A percentile compares a stretch with the other conserved stretches of the same genome.
Conservation (phyloP, 1,284 basidiomycete genomes). For the Papiliotrema flavescens region DNA sequence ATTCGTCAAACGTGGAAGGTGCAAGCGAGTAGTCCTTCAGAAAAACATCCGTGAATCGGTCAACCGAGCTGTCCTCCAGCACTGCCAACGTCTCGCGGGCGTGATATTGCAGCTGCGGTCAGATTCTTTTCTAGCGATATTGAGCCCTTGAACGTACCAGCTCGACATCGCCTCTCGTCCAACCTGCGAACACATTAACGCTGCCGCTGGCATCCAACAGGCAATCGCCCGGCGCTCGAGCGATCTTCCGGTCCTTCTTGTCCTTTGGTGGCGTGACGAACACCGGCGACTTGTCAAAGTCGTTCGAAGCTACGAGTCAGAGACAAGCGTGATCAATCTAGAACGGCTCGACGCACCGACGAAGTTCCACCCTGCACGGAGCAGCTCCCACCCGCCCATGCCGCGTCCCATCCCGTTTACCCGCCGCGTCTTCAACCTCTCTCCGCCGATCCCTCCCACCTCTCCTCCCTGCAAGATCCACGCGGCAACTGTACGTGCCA, state of each 20-base stretch:
- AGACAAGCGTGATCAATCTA: background rate
- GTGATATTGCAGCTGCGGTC: slow-evolving; percentile 65
- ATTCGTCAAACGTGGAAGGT: slow-evolving; percentile 66
- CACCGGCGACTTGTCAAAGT: slow-evolving; percentile 61
- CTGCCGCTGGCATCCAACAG: too few relatives aligned
- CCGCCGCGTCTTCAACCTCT: slow-evolving; percentile 30
- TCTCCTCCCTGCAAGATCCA: slow-evolving; percentile 70
- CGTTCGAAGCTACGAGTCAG: slow-evolving; percentile 59
- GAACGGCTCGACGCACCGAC: slow-evolving; percentile 41
- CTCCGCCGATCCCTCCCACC: slow-evolving; percentile 31
- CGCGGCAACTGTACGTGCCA: slow-evolving; percentile 68
- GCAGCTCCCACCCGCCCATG: slow-evolving; percentile 48
- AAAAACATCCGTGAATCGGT: slow-evolving; percentile 48
- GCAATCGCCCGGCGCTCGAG: too few relatives aligned
- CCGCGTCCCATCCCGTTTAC: slow-evolving; percentile 52
- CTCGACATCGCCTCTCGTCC: slow-evolving; percentile 58
- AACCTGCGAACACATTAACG: slow-evolving; percentile 78
- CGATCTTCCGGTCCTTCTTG: too few relatives aligned
- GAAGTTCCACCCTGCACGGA: slow-evolving; percentile 47
- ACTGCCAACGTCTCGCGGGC: slow-evolving; percentile 63
- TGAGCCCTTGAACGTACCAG: slow-evolving; percentile 33
- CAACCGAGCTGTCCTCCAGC: slow-evolving; percentile 54
- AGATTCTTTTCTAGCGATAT: background rate
- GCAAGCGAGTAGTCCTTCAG: slow-evolving; percentile 44
- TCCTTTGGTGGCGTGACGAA: slow-evolving; percentile 61